phyloP scores from a whole-genome alignment of 2,329 filamentous ascomycete genomes.

The Neofusicoccum laricinum region DNA sequence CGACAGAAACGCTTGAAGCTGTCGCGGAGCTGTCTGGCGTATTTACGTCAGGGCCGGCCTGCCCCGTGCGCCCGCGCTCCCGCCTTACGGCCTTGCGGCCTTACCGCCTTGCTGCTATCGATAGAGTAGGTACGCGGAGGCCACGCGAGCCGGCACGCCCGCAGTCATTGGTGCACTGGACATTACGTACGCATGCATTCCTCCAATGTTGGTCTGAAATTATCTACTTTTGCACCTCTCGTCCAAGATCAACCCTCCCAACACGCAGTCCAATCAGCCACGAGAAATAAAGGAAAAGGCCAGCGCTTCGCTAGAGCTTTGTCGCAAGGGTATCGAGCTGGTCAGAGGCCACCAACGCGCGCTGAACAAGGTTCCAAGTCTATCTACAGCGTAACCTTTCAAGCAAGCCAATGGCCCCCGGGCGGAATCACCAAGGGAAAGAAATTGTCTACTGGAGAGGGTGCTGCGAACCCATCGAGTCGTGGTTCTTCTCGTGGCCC shows the following conservation, averaged over 20 bases:
- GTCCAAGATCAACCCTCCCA: neutral
- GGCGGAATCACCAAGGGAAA: neutral
- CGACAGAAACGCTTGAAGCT: neutral
- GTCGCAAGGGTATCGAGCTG: constrained; percentile 4
- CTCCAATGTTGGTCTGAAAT: neutral
- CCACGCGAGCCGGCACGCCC: neutral
- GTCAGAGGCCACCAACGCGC: neutral
- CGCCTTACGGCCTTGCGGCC: too few relatives aligned
- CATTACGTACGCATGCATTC: constrained; percentile 2
- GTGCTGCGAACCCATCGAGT: constrained; percentile 14
- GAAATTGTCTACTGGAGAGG: neutral
- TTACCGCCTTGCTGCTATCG: too few relatives aligned
- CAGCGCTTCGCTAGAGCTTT: neutral
- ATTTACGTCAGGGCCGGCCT: neutral
- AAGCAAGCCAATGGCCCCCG: neutral
- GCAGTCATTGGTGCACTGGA: neutral
- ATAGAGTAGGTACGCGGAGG: neutral
- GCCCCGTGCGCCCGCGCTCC: neutral
- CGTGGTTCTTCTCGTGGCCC: constrained; percentile 15
- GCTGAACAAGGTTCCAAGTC: neutral
- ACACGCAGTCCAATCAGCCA: neutral
- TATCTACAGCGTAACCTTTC: constrained; percentile 9
- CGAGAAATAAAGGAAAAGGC: neutral
- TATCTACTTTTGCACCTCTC: neutral
- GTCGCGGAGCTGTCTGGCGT: neutral